Evolutionary conservation across 2,329 filamentous ascomycete species (phyloP).

Genomic region (Claviceps arundinis): DNA sequence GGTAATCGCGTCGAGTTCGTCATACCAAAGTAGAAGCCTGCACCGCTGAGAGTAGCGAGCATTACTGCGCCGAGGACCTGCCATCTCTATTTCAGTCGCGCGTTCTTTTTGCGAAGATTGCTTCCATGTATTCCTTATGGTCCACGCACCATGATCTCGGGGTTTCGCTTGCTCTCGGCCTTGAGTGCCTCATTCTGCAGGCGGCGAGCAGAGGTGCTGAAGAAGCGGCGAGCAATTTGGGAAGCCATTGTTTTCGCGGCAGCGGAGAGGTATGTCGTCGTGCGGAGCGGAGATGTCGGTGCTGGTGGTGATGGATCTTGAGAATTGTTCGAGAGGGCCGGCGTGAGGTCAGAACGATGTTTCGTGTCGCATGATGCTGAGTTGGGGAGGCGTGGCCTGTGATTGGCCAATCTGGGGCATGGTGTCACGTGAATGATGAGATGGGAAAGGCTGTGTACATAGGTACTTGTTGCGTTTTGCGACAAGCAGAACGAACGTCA

Average conservation of each 20-base stretch:
- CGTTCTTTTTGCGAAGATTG: background rate
- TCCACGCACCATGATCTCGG: constrained; percentile 31
- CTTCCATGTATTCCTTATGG: constrained; percentile 2
- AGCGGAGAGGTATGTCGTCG: constrained; percentile 8
- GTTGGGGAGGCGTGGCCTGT: background rate
- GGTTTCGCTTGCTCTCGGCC: constrained; percentile 44
- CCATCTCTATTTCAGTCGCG: background rate
- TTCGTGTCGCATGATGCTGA: constrained; percentile 1
- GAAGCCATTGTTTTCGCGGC: constrained; percentile 35
- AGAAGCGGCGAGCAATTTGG: constrained; percentile 40
- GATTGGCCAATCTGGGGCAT: background rate
- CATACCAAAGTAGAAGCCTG: constrained; percentile 79
- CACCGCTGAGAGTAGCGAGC: constrained; percentile 74
- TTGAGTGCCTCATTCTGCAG: constrained; percentile 37
- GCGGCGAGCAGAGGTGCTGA: constrained; percentile 40
- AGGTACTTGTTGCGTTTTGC: no score
- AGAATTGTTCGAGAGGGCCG: background rate
- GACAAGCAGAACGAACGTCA: background rate
- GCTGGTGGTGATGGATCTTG: no score
- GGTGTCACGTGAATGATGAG: constrained; percentile 1
- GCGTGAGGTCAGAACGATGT: background rate
- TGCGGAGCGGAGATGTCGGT: background rate
- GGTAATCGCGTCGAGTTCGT: background rate
- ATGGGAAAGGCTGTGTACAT: background rate
- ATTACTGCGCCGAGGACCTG: constrained; percentile 88